Evolutionary conservation across 129 eudicot genomes (phyloP), one percentile per base, ranked within the genome.

Genomic region (Silybum marianum): DNA sequence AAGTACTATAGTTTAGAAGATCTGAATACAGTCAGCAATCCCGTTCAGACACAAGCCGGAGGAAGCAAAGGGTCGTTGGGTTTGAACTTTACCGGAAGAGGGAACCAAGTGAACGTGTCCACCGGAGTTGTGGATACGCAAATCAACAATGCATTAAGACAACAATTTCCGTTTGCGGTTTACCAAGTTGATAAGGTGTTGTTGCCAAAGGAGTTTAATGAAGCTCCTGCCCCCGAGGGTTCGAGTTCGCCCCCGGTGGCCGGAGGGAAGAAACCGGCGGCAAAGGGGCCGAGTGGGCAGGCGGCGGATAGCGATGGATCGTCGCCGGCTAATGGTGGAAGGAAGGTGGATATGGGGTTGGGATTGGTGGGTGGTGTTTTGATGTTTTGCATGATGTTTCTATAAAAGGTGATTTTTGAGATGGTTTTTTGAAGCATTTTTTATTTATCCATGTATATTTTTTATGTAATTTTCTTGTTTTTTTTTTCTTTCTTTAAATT

Each of bases 21-120:
- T n/a, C 85, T 93, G n/a, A 34, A 24, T 8, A 85, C 90, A 0
- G 97, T 88, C 23, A 89, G 94, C 78, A 93, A 93, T 89, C 98
- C 98, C 1, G 97, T 93, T 14, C 87, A 85, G 6, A 93, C 98
- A 0, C 97, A 91, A 74, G 97, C 90, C 7, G 77, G 86, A 3
- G 88, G 93, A 7, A 85, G 54, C 63, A 76, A 85, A 0, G 84
- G 85, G 7, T 84, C 82, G 48, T 88, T 86, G 72, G 94, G 94
- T 7, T 81, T 92, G 14, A 80, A 87, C 73, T 86, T 90, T 58
- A 74, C 88, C 8, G 92, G 91, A 1, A 72, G 85, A 6, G 84
- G 46, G 9, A 90, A 86, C 46, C 98, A 94, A 73, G 88, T 94
- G 19, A 94, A 90, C 28, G 97, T 91, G 7, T 90, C 98, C 0